Base-by-base conservation (phyloP, 2,329 filamentous ascomycete genomes). In the Aureobasidium sp. region DNA sequence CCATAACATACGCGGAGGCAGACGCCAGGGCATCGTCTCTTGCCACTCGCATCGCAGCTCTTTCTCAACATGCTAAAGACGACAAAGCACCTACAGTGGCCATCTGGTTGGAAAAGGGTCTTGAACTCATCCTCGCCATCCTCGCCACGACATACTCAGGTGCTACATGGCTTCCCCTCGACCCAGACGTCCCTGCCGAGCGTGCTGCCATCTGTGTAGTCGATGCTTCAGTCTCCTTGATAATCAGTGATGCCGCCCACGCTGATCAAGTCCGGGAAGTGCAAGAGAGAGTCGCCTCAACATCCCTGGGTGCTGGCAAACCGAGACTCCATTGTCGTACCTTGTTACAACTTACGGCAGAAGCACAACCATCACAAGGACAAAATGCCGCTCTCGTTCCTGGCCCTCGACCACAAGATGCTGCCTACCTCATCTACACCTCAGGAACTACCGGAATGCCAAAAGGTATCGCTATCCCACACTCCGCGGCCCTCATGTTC, bases 401-500 rank as follows among this genome's bases (percentile, higher is more conserved):
- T 40, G 49, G 49, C 9, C 49, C 49, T n/a, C 49, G 22, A 39
- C 49, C 49, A 15, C 33, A 27, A n/a, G 49, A 53, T 53, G 49
- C 49, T 27, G 49, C 49, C 19, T 53, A 53, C 33, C 49, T 53
- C 35, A 53, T 96, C 0, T 96, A 95, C 71, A 96, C 91, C 0
- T 93, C 89, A 4, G 90, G 91, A 2, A 95, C 91, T 0, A 96
- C 91, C 0, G 91, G 91, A 2, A 89, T 85, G 0, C 91, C 91
- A 0, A 96, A 96, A 68, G 91, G 91, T 1, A 53, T 53, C 11
- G 49, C 49, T n/a, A 53, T 53, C 5, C 49, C 49, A 5, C 49
- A 53, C 35, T 53, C 49, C 11, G 49, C 49, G 27, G 49, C 49
- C 2, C 14, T 53, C 1, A 29, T 40, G 15, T 53, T 53, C 15